These are phyloP conservation scores for Drechslera avenae DNA, from an alignment of 2,329 filamentous ascomycete species.

Conservation along the genomic window DNA sequence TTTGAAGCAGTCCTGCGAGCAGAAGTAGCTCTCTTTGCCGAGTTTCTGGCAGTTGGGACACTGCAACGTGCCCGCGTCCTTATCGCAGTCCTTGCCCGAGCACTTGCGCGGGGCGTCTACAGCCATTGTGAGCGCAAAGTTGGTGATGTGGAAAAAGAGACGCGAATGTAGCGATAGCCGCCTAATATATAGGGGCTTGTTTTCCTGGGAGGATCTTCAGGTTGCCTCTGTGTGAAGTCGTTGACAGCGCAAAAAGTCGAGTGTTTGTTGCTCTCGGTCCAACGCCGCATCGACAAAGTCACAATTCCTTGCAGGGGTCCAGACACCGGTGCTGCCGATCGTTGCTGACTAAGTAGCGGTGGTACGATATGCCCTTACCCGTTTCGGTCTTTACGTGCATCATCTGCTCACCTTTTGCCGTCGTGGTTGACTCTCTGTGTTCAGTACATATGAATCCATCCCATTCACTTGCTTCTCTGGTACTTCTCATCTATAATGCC, in stretches of 20 bases:
- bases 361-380: conserved; percentile 20
- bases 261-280: conserved; percentile 9
- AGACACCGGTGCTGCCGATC: conserved; percentile 22
- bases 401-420: conserved; percentile 15
- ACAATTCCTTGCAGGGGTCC: conserved; percentile 23
- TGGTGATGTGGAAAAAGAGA: not conserved
- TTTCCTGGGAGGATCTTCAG: too few relatives aligned
- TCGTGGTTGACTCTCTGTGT: conserved; percentile 9
- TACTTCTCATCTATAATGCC: not conserved
- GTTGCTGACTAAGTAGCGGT: conserved; percentile 26
- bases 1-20: conserved; percentile 98
- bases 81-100: conserved; percentile 80
- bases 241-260: conserved; percentile 26
- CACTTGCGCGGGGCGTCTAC: conserved; percentile 68
- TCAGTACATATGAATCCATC: conserved; percentile 8
- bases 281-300: conserved; percentile 19
- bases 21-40: conserved; percentile 91
- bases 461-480: not conserved
- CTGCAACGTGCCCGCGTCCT: conserved; percentile 83
- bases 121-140: conserved; percentile 33
- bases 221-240: conserved; percentile 1
- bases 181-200: too few relatives aligned
- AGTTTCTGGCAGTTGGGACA: conserved; percentile 95
- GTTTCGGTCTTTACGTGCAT: conserved; percentile 24
- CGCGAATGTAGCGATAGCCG: too few relatives aligned